Base-by-base conservation (phyloP, 768 basidiomycete genomes). In the Serendipita indica region DNA sequence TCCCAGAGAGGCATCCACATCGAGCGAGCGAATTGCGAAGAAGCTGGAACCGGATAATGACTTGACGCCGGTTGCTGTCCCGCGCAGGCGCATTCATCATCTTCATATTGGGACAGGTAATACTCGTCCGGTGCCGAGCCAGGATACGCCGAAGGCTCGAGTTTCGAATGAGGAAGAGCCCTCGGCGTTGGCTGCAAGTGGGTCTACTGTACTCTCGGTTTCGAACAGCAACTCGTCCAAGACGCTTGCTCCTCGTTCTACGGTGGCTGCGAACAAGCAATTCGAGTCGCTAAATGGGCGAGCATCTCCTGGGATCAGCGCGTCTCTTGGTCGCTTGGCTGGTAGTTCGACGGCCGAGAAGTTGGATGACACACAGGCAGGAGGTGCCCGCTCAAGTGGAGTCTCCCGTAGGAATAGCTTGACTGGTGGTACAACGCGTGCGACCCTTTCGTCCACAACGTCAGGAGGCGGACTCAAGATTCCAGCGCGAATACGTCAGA, bases 401-500 rank as follows among this genome's bases (percentile, higher is more conserved):
- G 10, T 54, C n/a, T 16, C 5, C 10, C 3, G 49, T 6, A 20
- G 49, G 16, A 54, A 54, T 27, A 54, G 49, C 32, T n/a, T 54
- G 4, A 54, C 22, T 20, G 49, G 16, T 5, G 49, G 49, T 7
- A 32, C 30, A 10, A n/a, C 30, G 10, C 20, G 49, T 33, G 1
- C 49, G 10, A 54, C 12, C 32, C 1, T 54, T 1, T 54, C 49
- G 16, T 22, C 16, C 49, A 22, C 49, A 10, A 32, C n/a, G 20
- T 54, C 49, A 16, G 49, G 49, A 1, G 49, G 49, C 10, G 49
- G 49, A 10, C 49, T 54, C 10, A 54, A 54, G 22, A 54, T 54
- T 27, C 49, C 49, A 22, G 61, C 65, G 14, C 57, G 83, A 65
- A 84, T 89, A 58, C 86, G 80, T 64, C 83, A 84, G 64, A 87